Conservation (phyloP, 345 rosid genomes). For the Salix brachista region DNA sequence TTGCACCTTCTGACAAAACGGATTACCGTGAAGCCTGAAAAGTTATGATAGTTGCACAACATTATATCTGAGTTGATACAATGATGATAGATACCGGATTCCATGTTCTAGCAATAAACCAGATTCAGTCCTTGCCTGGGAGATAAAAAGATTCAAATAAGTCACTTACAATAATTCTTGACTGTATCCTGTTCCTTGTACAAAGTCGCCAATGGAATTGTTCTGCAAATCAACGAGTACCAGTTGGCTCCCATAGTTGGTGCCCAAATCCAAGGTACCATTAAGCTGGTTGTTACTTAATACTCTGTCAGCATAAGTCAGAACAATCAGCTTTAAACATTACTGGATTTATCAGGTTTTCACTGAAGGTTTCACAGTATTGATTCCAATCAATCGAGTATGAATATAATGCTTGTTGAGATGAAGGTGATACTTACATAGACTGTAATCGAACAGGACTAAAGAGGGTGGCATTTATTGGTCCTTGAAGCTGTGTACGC, state of each 20-base stretch:
- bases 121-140: not conserved
- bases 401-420: not conserved
- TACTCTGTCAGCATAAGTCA: not conserved
- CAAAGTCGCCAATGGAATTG: not conserved
- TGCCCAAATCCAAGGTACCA: not conserved
- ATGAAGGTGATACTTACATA: not conserved
- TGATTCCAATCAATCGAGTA: not conserved
- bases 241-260: not conserved
- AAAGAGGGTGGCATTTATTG: not conserved
- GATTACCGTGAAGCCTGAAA: constrained; percentile 3
- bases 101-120: not conserved
- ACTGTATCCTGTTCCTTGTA: not conserved
- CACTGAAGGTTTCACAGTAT: not conserved
- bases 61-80: not conserved
- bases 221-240: constrained; percentile 2
- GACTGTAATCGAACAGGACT: not conserved
- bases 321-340: not conserved
- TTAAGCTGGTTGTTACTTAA: constrained; percentile 2
- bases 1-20: not conserved
- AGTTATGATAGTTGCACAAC: not conserved
- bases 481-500: not conserved
- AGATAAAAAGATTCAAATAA: not conserved
- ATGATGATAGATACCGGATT: not conserved
- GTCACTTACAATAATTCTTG: not conserved
- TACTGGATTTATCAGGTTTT: not conserved